Base-by-base conservation (phyloP, 2,329 filamentous ascomycete species). In the Nemania sp. region DNA sequence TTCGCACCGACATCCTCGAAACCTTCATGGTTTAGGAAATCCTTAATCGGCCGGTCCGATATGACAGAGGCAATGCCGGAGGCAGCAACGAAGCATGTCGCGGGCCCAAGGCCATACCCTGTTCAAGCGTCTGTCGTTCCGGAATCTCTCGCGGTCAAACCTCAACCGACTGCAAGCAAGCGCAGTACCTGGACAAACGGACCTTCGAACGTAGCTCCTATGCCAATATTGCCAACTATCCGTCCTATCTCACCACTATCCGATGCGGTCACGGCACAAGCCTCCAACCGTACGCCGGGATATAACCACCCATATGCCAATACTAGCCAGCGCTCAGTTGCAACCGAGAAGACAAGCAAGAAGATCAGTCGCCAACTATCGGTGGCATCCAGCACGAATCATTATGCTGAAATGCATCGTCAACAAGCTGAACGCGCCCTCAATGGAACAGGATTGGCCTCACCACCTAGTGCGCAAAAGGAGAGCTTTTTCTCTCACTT, bases 401-500 rank as follows among this genome's bases (percentile, higher is more conserved):
- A 97, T 74, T 97, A 97, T 70, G 83, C 91, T 23, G 92, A 97
- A 66, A 77, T 90, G 61, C 91, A 96, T 70, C 83, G 93, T 50
- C 90, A 93, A 73, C 91, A 97, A 72, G 91, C 93, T 12, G 93
- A 97, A 72, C 83, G 90, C 59, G 91, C 91, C 31, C 80, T 97
- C 40, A 97, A 91, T 68, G 94, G 92, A 48, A 86, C 88, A 65
- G 89, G 86, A 19, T 77, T 92, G 20, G 85, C 82, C 14, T 94
- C 91, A 5, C 90, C 91, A 3, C 85, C 87, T 0, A 86, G 82
- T 64, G 89, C 83, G 15, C 89, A 91, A 52, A 95, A 95, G 68
- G 94, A 99, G 72, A 91, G 94, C 72, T 99, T 99, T 78, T 99
- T 99, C 75, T 97, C 94, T 0, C 94, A 99, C 70, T 80, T 99